Evolutionary conservation across 2,329 filamentous ascomycete genomes (phyloP), one percentile per base, ranked within the genome.

Genomic region (Epichloe sp.): DNA sequence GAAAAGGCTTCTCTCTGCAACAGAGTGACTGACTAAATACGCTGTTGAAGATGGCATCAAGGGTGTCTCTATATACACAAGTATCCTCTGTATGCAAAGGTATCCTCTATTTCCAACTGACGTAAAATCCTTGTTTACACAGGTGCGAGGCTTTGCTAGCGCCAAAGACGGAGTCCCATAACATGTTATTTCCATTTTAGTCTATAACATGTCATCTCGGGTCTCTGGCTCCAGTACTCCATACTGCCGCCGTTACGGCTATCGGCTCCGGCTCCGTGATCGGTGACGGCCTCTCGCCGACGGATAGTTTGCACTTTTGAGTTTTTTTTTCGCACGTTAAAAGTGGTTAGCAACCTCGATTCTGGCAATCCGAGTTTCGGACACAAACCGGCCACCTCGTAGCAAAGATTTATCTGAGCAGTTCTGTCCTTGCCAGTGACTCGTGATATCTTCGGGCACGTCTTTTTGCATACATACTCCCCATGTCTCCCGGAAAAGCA

Each of bases 161-260:
- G 8, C 26, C 26, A 31, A 31, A 31, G 26, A 31, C 26, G 26
- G 26, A 31, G 26, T 31, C 26, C 26, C 26, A 31, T 8, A 31
- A 31, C 26, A 10, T 8, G 8, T 4, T 11, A 1, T 31, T 10
- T 31, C 8, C 26, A 4, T 11, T 31, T 11, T 31, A 31, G 8
- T 11, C 3, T 11, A 10, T 31, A 31, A 31, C 8, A 49, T 35
- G 47, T 26, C 47, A 23, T 43, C n/a, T n/a, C 40, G 40, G 50
- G 31, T 40, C 42, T 23, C n/a, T 36, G 46, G 17, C 17, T 15
- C 47, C 51, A 38, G 17, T 41, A 10, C 19, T 49, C 17, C 44
- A 17, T 41, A 6, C 26, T 49, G 21, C 44, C 47, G 43, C 47
- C 23, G 46, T 35, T 21, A 10, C 51, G 51, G 52, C 52, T 53